A percentile compares a stretch with the other conserved stretches of the same genome.
These are phyloP conservation scores for Clonostachys sp. DNA, from an alignment of 2,329 filamentous ascomycete species.

Conservation along the genomic window DNA sequence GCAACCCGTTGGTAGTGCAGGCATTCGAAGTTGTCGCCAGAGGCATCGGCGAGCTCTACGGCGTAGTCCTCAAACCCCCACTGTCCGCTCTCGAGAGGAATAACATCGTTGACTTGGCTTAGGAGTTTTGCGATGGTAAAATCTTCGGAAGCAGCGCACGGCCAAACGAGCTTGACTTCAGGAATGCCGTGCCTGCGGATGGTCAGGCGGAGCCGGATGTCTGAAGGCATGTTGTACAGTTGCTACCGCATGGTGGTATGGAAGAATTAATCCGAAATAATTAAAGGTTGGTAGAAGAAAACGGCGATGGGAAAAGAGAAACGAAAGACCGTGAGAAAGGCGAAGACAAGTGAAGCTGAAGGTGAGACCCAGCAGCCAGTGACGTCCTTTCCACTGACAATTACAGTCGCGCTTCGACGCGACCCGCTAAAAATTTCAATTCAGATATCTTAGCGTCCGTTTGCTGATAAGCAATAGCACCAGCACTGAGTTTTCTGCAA, in stretches of 20 bases:
- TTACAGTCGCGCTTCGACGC: no score
- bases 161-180: conserved; percentile 68
- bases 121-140: conserved; percentile 74
- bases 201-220: conserved; percentile 67
- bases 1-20: conserved; percentile 76
- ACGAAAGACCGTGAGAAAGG: not conserved
- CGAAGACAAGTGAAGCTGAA: not conserved
- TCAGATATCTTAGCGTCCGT: no score
- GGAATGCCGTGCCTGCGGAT: conserved; percentile 73
- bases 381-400: no score
- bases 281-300: not conserved
- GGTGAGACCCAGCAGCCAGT: no score
- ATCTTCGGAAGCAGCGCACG: conserved; percentile 49
- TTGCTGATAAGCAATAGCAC: no score
- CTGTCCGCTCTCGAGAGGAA: conserved; percentile 75
- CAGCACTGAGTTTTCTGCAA: no score
- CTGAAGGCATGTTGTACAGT: conserved; percentile 17
- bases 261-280: not conserved
- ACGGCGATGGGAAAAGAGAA: not conserved
- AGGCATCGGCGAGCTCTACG: conserved; percentile 61
- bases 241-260: not conserved
- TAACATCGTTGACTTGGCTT: conserved; percentile 70
- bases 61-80: conserved; percentile 91
- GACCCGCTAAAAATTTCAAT: no score
- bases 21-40: conserved; percentile 71